phyloP scores from a whole-genome alignment of 2,329 filamentous ascomycete genomes.

The Fusarium annulatum region DNA sequence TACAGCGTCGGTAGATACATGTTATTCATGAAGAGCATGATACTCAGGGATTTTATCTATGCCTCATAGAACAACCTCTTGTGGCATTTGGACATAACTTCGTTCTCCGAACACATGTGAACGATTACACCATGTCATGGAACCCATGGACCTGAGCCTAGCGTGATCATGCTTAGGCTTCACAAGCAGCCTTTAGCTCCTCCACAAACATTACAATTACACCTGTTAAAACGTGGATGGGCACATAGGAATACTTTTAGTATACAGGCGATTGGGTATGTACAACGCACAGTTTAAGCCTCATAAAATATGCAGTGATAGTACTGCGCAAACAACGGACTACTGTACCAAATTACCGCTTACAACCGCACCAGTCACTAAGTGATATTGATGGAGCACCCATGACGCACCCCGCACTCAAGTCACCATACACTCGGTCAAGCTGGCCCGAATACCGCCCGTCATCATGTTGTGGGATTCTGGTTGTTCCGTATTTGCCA shows the following conservation, averaged over 20 bases:
- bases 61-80: not conserved
- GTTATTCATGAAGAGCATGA: not conserved
- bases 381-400: slow-evolving; percentile 15
- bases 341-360: not conserved
- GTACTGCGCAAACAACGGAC: not conserved
- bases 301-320: not conserved
- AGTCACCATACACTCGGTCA: slow-evolving; percentile 17
- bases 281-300: not conserved
- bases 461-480: slow-evolving; percentile 4
- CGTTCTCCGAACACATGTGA: slow-evolving; percentile 6
- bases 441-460: slow-evolving; percentile 25
- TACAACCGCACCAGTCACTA: slow-evolving; percentile 43
- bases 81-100: not conserved
- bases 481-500: not conserved
- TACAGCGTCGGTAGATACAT: not conserved
- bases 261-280: not conserved
- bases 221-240: not conserved
- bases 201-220: not conserved
- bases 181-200: not conserved
- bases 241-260: not conserved
- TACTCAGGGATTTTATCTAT: not conserved
- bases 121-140: slow-evolving; percentile 8
- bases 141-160: slow-evolving; percentile 12
- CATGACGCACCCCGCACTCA: slow-evolving; percentile 38
- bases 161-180: slow-evolving; percentile 11